Conservation (phyloP, 306 rosid genomes). For the Herpetospermum pedunculosum region DNA sequence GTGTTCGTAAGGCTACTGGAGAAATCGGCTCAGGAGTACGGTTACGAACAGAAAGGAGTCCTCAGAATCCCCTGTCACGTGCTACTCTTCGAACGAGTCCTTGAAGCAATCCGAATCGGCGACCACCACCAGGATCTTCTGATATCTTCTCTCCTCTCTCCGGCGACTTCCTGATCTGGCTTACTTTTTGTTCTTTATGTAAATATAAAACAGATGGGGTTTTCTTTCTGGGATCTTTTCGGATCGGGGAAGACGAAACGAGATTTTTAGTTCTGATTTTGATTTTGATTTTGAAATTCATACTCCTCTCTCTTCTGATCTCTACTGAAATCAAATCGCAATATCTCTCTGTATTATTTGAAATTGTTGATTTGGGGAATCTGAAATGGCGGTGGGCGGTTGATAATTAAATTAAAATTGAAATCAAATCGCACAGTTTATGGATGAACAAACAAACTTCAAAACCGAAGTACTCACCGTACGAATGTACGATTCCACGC, state of each 20-base stretch:
- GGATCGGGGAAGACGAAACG: background rate
- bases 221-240: background rate
- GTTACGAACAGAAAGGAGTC: conserved; percentile 80
- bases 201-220: background rate
- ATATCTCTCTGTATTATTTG: background rate
- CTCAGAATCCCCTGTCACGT: conserved; percentile 87
- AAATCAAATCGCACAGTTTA: too few relatives aligned
- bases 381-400: too few relatives aligned
- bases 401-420: too few relatives aligned
- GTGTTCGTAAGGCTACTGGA: conserved; percentile 64
- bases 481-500: background rate
- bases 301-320: too few relatives aligned
- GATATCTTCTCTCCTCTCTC: conserved; percentile 30
- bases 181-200: too few relatives aligned
- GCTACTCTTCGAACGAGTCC: conserved; percentile 64
- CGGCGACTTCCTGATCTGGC: conserved; percentile 29
- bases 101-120: conserved; percentile 61
- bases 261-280: background rate
- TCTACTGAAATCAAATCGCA: background rate
- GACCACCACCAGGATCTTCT: conserved; percentile 32
- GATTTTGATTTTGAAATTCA: background rate
- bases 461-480: background rate
- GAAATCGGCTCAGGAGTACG: conserved; percentile 84
- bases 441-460: background rate
- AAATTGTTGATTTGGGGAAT: background rate